Percentiles rank a stretch among this genome's conserved stretches.
Evolutionary conservation across 2,329 filamentous ascomycete species (phyloP).

Genomic region (Aspergillus bombycis): DNA sequence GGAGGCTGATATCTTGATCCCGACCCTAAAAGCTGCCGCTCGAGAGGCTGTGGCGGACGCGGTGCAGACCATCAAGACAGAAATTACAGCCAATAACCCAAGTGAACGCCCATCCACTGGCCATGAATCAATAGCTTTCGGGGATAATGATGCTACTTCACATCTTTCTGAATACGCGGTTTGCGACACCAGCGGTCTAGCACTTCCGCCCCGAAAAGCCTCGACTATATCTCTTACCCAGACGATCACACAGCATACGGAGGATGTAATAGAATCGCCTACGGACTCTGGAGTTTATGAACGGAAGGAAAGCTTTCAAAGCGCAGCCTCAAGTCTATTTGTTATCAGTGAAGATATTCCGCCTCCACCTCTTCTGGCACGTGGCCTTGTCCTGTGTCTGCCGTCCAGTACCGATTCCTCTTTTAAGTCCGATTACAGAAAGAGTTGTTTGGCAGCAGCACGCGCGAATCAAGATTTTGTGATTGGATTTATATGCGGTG

Average conservation of each 20-base stretch:
- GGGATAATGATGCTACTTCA: conserved; percentile 19
- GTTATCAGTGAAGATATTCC: conserved; percentile 31
- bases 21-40: conserved; percentile 45
- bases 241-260: conserved; percentile 42
- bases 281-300: conserved; percentile 17
- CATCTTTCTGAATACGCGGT: conserved; percentile 28
- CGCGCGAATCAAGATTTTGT: conserved; percentile 46
- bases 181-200: conserved; percentile 20
- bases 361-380: conserved; percentile 38
- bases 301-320: conserved; percentile 12
- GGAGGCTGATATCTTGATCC: conserved; percentile 46
- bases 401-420: conserved; percentile 34
- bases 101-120: conserved; percentile 21
- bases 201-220: conserved; percentile 36
- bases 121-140: conserved; percentile 14
- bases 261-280: conserved; percentile 27
- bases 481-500: conserved; percentile 39
- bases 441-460: conserved; percentile 40
- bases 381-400: conserved; percentile 41
- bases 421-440: conserved; percentile 39
- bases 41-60: conserved; percentile 44
- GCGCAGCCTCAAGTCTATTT: conserved; percentile 16
- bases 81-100: conserved; percentile 36
- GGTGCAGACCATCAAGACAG: conserved; percentile 43
- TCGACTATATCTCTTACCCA: conserved; percentile 48